A percentile compares a stretch with the other conserved stretches of the same genome.
These are phyloP conservation scores for Hypoxylon sp. DNA, from an alignment of 2,329 filamentous ascomycete genomes.

Conservation along the genomic window DNA sequence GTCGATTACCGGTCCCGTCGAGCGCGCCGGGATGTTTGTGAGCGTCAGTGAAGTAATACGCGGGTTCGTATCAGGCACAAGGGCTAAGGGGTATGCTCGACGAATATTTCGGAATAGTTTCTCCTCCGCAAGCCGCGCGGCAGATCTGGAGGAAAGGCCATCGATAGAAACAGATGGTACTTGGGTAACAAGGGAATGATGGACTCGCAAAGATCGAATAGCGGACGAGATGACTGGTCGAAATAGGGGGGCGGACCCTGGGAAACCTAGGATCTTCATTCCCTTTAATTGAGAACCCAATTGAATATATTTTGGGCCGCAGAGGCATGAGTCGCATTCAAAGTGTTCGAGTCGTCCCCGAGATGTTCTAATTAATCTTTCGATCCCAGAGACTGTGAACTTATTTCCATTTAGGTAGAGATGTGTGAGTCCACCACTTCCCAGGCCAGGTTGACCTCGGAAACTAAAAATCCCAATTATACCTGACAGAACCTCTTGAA, in stretches of 20 bases:
- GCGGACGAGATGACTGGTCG: slow-evolving; percentile 67
- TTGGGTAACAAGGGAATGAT: slow-evolving; percentile 72
- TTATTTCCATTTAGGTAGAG: slow-evolving; percentile 65
- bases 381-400: slow-evolving; percentile 60
- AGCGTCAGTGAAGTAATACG: slow-evolving; percentile 66
- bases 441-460: slow-evolving; percentile 46
- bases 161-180: slow-evolving; percentile 61
- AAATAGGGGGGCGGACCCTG: slow-evolving; percentile 62
- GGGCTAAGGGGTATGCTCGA: slow-evolving; percentile 61
- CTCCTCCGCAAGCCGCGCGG: slow-evolving; percentile 61
- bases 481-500: slow-evolving; percentile 41
- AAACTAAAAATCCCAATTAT: slow-evolving; percentile 36
- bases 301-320: slow-evolving; percentile 21
- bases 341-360: slow-evolving; percentile 65
- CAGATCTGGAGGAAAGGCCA: slow-evolving; percentile 54
- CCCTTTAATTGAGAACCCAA: slow-evolving; percentile 50
- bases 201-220: slow-evolving; percentile 65
- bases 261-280: slow-evolving; percentile 58
- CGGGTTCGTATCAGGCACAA: slow-evolving; percentile 69
- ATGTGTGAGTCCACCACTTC: slow-evolving; percentile 63
- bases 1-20: slow-evolving; percentile 63
- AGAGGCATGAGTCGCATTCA: slow-evolving; percentile 62
- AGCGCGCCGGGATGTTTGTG: slow-evolving; percentile 67
- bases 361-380: slow-evolving; percentile 58
- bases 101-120: slow-evolving; percentile 59